These are phyloP conservation scores for Claviceps digitariae DNA, from an alignment of 2,329 filamentous ascomycete species.

Conservation along the genomic window DNA sequence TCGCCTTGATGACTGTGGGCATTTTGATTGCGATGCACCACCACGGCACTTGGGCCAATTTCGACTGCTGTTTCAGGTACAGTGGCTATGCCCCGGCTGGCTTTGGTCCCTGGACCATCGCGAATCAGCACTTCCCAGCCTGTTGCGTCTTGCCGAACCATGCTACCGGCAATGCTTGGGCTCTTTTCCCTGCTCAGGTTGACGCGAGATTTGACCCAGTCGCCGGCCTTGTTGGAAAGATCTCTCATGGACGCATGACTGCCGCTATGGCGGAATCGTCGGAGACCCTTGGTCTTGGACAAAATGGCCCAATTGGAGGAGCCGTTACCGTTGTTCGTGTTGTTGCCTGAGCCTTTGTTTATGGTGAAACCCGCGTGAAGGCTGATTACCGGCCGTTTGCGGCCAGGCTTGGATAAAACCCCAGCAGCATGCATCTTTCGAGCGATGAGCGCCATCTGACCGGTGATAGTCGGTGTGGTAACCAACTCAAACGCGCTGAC, in stretches of 20 bases:
- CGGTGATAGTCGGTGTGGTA: constrained; percentile 34
- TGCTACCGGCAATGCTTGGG: not conserved
- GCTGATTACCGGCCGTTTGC: constrained; percentile 6
- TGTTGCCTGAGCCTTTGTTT: not conserved
- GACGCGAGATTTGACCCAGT: constrained; percentile 16
- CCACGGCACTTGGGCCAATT: constrained; percentile 3
- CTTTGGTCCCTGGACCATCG: not conserved
- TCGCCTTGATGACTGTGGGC: not conserved
- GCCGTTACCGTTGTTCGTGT: not conserved
- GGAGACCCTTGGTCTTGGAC: constrained; percentile 6
- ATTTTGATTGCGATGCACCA: not conserved
- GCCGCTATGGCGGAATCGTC: constrained; percentile 4
- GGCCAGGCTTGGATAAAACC: constrained; percentile 7
- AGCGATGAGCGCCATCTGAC: constrained; percentile 31
- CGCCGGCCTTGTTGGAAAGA: constrained; percentile 13
- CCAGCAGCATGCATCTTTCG: constrained; percentile 13
- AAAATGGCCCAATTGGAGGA: constrained; percentile 3
- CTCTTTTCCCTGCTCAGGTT: constrained; percentile 7
- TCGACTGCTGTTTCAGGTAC: constrained; percentile 4
- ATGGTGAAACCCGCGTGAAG: constrained; percentile 1
- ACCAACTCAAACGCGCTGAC: constrained; percentile 35
- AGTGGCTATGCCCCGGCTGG: constrained; percentile 1
- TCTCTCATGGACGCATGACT: constrained; percentile 11
- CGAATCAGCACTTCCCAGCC: not conserved
- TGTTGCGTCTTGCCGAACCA: not conserved